These are phyloP conservation scores for Aspergillus persii DNA, from an alignment of 2,329 filamentous ascomycete genomes.

Conservation along the genomic window DNA sequence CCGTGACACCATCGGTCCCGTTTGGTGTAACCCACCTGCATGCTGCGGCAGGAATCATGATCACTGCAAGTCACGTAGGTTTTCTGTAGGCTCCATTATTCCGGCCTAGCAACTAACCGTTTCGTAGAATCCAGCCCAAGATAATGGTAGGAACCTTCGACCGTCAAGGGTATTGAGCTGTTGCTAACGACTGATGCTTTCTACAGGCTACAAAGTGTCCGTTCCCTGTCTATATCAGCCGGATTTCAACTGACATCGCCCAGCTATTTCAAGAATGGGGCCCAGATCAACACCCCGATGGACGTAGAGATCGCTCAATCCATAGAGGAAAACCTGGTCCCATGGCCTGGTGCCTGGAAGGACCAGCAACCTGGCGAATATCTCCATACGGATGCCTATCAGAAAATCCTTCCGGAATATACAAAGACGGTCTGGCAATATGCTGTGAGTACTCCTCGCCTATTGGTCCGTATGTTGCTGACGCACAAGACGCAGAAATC, in stretches of 20 bases:
- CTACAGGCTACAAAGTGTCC: slow-evolving; percentile 59
- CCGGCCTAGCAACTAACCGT: not conserved
- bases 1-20: slow-evolving; percentile 62
- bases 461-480: slow-evolving; percentile 7
- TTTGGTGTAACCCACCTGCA: slow-evolving; percentile 56
- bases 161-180: not conserved
- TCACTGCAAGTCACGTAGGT: slow-evolving; percentile 61
- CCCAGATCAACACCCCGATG: slow-evolving; percentile 64
- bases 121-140: slow-evolving; percentile 56
- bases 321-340: slow-evolving; percentile 56
- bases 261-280: slow-evolving; percentile 62
- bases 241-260: slow-evolving; percentile 20
- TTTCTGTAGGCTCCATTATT: not conserved
- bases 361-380: slow-evolving; percentile 45
- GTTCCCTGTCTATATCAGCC: slow-evolving; percentile 6
- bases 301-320: slow-evolving; percentile 58
- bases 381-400: slow-evolving; percentile 27
- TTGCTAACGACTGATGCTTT: slow-evolving; percentile 12
- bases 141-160: slow-evolving; percentile 49
- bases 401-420: slow-evolving; percentile 30
- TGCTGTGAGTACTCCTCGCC: slow-evolving; percentile 24
- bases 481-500: slow-evolving; percentile 28
- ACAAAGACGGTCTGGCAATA: slow-evolving; percentile 30
- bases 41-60: slow-evolving; percentile 62
- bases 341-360: slow-evolving; percentile 46